phyloP scores from a whole-genome alignment of 345 rosid genomes.

The Arabidopsis arenosa region DNA sequence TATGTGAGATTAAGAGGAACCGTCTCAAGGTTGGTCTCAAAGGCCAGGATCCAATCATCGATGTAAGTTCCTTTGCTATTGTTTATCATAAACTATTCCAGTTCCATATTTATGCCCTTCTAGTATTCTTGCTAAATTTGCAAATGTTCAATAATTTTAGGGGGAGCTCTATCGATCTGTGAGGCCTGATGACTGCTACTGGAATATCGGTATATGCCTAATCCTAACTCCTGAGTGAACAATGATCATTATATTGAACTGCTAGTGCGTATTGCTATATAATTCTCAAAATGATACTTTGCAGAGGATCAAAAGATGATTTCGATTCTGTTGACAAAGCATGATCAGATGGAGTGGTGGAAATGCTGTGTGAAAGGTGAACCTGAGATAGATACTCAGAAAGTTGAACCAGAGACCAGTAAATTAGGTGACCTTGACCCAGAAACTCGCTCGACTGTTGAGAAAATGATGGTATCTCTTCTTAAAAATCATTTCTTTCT shows the following conservation, averaged over 20 bases:
- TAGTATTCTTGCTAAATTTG: slow-evolving; percentile 29
- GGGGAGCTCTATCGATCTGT: slow-evolving; percentile 75
- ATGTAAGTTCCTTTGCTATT: slow-evolving; percentile 55
- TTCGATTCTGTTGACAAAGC: slow-evolving; percentile 79
- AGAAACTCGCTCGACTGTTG: slow-evolving; percentile 87
- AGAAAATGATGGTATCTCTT: slow-evolving; percentile 89
- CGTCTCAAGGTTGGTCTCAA: slow-evolving; percentile 88
- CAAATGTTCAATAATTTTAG: slow-evolving; percentile 45
- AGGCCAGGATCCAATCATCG: slow-evolving; percentile 86
- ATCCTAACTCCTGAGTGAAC: slow-evolving; percentile 7
- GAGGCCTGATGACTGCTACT: slow-evolving; percentile 91
- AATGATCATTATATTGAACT: no score
- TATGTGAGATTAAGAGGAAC: slow-evolving; percentile 85
- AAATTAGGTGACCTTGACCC: slow-evolving; percentile 86
- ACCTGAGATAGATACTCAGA: slow-evolving; percentile 94
- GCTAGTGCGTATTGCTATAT: neutral
- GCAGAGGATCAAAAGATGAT: slow-evolving; percentile 51
- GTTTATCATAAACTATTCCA: neutral
- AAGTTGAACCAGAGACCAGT: slow-evolving; percentile 96
- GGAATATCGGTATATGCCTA: slow-evolving; percentile 85
- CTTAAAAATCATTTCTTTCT: neutral
- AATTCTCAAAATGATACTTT: slow-evolving; percentile 26
- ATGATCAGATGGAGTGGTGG: slow-evolving; percentile 99
- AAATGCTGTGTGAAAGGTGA: slow-evolving; percentile 83
- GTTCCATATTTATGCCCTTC: neutral